A percentile compares a stretch with the other conserved stretches of the same genome.
Evolutionary conservation across 257 asterid genomes (phyloP).

Genomic region (Ajuga chamaepitys): DNA sequence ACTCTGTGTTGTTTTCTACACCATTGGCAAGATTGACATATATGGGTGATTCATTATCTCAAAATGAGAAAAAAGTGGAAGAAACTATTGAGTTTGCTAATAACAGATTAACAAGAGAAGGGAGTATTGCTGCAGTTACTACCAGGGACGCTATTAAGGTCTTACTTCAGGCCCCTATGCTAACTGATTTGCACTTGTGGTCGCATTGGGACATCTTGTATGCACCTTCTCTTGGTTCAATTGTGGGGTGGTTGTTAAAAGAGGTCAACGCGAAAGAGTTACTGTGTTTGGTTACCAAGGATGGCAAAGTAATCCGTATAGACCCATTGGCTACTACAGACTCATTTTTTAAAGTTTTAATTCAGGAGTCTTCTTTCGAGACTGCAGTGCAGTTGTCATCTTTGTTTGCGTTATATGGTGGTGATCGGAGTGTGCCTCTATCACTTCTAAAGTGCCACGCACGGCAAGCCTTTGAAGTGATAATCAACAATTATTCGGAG

Average conservation of each 20-base stretch:
- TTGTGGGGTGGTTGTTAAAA: constrained; percentile 76
- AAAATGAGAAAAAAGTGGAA: constrained; percentile 22
- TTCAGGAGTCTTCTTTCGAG: constrained; percentile 60
- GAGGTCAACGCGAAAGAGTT: constrained; percentile 67
- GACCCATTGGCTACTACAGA: constrained; percentile 72
- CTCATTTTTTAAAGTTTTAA: constrained; percentile 55
- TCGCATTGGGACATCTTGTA: constrained; percentile 79
- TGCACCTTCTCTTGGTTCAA: constrained; percentile 89
- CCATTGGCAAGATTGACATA: constrained; percentile 39
- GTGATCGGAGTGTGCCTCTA: constrained; percentile 59
- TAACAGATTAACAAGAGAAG: constrained; percentile 27
- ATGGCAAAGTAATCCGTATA: constrained; percentile 74
- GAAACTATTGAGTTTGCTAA: constrained; percentile 22
- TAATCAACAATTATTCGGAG: constrained; percentile 37
- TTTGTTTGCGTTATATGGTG: constrained; percentile 72
- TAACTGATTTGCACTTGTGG: constrained; percentile 72
- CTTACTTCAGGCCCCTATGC: constrained; percentile 80
- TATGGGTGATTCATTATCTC: constrained; percentile 24
- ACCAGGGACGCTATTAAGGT: constrained; percentile 63
- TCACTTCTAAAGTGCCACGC: constrained; percentile 78
- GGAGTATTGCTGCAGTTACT: constrained; percentile 34
- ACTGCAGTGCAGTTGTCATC: constrained; percentile 76
- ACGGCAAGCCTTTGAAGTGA: constrained; percentile 57
- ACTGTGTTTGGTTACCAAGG: constrained; percentile 67
- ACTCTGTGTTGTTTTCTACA: constrained; percentile 62